Conservation (phyloP, 2,329 filamentous ascomycete genomes). For the Cyphellophora attinorum region DNA sequence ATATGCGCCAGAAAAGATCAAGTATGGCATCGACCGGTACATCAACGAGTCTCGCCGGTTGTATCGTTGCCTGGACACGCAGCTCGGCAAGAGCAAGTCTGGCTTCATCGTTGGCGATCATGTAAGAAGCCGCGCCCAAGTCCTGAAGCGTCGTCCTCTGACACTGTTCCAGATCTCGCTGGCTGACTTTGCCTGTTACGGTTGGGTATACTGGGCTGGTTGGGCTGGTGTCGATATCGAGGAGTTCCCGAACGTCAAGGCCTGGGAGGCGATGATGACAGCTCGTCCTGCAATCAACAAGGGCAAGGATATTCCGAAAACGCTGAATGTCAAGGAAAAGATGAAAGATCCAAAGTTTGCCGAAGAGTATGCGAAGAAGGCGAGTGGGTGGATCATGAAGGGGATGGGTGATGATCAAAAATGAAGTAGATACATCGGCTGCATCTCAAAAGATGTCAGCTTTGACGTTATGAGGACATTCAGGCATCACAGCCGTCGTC, state of each 20-base stretch:
- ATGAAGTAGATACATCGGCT: too few species aligned
- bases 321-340: conserved; percentile 7
- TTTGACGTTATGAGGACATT: too few species aligned
- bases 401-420: conserved; percentile 63
- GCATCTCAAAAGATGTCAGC: too few species aligned
- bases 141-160: not conserved
- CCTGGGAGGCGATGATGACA: conserved; percentile 13
- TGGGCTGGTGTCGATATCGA: conserved; percentile 28
- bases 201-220: conserved; percentile 57
- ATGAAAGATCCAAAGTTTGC: conserved; percentile 5
- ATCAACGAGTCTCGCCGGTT: conserved; percentile 73
- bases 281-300: conserved; percentile 7
- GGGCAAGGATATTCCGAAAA: conserved; percentile 6
- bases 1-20: conserved; percentile 73
- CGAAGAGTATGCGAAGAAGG: conserved; percentile 16
- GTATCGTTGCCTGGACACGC: conserved; percentile 66
- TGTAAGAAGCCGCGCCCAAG: conserved; percentile 20
- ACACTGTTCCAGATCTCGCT: conserved; percentile 59
- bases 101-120: conserved; percentile 45
- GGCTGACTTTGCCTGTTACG: conserved; percentile 72
- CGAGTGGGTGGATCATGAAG: conserved; percentile 56
- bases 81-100: conserved; percentile 45
- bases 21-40: conserved; percentile 76
- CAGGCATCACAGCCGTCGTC: too few species aligned
- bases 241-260: conserved; percentile 14